Conservation (phyloP, 805 yeast species). For the Sungouiozyma ichnusensis region DNA sequence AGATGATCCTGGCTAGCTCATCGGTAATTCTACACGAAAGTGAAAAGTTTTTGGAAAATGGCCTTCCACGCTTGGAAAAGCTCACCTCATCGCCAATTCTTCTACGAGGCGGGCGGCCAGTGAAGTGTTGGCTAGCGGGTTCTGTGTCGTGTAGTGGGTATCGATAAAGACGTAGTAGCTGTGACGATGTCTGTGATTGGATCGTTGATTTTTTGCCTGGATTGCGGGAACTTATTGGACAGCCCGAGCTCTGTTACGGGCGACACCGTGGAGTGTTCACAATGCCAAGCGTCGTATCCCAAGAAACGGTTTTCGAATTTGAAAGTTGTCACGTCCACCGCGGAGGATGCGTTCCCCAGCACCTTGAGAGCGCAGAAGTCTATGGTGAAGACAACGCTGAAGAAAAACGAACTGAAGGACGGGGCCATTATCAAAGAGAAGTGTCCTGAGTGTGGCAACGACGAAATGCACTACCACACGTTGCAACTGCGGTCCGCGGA, state of each 20-base stretch:
- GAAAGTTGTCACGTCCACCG: conserved; percentile 77
- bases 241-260: conserved; percentile 37
- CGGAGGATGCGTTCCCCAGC: conserved; percentile 93
- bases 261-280: conserved; percentile 45
- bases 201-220: conserved; percentile 83
- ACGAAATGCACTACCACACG: conserved; percentile 97
- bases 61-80: background rate
- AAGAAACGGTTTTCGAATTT: conserved; percentile 52
- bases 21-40: background rate
- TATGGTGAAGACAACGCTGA: conserved; percentile 77
- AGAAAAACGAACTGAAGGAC: conserved; percentile 70
- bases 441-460: conserved; percentile 97
- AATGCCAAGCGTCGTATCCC: conserved; percentile 33
- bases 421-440: conserved; percentile 96
- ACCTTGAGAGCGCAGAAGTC: conserved; percentile 69
- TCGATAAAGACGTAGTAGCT: background rate
- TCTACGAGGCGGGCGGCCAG: too few relatives aligned
- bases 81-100: too few relatives aligned
- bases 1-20: background rate
- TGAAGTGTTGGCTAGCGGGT: too few relatives aligned
- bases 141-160: background rate
- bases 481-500: conserved; percentile 95
- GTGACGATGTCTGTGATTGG: conserved; percentile 83
- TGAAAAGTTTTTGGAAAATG: background rate
- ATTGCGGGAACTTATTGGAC: conserved; percentile 85